phyloP scores from a whole-genome alignment of 352 stramenopile species.

The Phytophthora cactorum region DNA sequence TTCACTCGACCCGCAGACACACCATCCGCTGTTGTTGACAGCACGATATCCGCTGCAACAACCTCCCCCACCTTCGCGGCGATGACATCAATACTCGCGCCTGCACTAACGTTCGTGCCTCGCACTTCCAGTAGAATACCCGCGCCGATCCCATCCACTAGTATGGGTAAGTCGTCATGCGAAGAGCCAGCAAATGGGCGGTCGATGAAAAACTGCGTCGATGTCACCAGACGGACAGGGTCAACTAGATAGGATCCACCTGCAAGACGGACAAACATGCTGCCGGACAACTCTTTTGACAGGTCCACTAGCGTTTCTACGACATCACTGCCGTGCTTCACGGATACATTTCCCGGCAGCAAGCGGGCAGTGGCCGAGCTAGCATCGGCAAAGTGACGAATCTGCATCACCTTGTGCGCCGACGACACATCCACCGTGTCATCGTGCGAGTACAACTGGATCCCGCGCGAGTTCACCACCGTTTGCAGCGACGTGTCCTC shows the following conservation, averaged over 20 bases:
- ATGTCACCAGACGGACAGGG: constrained; percentile 33
- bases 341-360: constrained; percentile 56
- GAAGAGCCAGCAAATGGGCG: constrained; percentile 52
- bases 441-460: constrained; percentile 56
- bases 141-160: constrained; percentile 54
- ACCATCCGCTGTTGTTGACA: constrained; percentile 43
- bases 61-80: constrained; percentile 17
- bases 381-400: constrained; percentile 60
- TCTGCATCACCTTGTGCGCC: constrained; percentile 46
- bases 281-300: constrained; percentile 33
- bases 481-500: constrained; percentile 57
- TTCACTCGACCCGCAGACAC: constrained; percentile 38
- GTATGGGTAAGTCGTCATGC: constrained; percentile 59
- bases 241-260: constrained; percentile 60
- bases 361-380: constrained; percentile 35
- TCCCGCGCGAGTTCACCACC: constrained; percentile 52
- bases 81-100: constrained; percentile 48
- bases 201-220: constrained; percentile 53
- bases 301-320: constrained; percentile 55
- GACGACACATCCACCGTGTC: constrained; percentile 41
- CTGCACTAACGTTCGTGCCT: constrained; percentile 11
- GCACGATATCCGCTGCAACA: constrained; percentile 42
- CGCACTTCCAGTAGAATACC: constrained; percentile 51
- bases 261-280: constrained; percentile 58
- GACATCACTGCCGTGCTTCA: constrained; percentile 49